Base-by-base conservation (phyloP, 2,329 filamentous ascomycete species). In the Diaporthe vexans region DNA sequence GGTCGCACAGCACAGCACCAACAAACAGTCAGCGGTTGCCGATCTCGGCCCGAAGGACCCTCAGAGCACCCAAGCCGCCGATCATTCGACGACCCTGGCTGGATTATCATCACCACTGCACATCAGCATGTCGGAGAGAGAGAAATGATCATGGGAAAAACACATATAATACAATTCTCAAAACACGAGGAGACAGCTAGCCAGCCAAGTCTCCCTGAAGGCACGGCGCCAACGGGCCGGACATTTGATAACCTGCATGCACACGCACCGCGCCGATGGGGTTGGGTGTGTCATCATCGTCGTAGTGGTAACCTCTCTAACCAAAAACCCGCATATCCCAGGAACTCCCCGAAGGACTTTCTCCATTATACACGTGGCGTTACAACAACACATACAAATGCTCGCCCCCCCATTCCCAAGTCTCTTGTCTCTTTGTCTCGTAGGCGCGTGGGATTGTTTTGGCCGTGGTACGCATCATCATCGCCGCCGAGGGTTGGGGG, bases 151-250 rank as follows among this genome's bases (percentile, higher is more conserved):
- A 26, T 17, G 19, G 21, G n/a, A 65, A 17, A 52, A 48, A 26
- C 48, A 54, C n/a, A 68, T 68, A 68, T 68, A 54, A 40, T 68
- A 68, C 63, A 68, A 29, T 54, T 68, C 63, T 68, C 63, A 68
- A 37, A 10, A 17, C 11, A 24, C n/a, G 5, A 24, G 13, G n/a
- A 52, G n/a, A 24, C n/a, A 24, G 46, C n/a, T n/a, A 68, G 48
- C 48, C 33, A 68, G 63, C 63, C 61, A 43, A 29, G 46, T 48
- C 63, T 40, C 33, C 33, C 33, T 13, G 15, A 17, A 26, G 9
- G 29, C 4, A 68, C 46, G 33, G n/a, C 63, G 33, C 29, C 48
- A 40, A 54, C 51, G 51, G 46, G 46, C 43, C 37, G 10, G 10
- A 37, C 10, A 37, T 10, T 13, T 37, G 6, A 33, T 33, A 43